phyloP scores from a whole-genome alignment of 179 eudicot species.

The Amaranthus tricolor region DNA sequence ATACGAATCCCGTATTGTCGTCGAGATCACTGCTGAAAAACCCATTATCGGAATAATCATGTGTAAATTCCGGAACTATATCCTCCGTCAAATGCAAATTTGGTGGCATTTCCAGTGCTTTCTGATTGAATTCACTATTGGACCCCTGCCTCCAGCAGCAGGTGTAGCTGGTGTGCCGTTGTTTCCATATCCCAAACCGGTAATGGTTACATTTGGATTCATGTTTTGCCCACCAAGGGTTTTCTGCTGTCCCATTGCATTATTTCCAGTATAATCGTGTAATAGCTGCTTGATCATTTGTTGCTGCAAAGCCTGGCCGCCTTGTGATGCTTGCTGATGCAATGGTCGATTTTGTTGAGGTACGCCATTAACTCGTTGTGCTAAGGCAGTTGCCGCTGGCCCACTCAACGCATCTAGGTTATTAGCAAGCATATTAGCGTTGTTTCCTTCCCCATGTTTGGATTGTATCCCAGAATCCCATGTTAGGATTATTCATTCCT shows the following conservation, averaged over 20 bases:
- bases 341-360: slow-evolving; percentile 35
- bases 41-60: slow-evolving; percentile 62
- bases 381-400: slow-evolving; percentile 56
- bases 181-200: slow-evolving; percentile 37
- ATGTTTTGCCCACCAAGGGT: slow-evolving; percentile 32
- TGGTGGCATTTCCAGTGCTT: slow-evolving; percentile 41
- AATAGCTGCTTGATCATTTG: slow-evolving; percentile 67
- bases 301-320: slow-evolving; percentile 51
- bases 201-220: slow-evolving; percentile 32
- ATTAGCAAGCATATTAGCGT: slow-evolving; percentile 34
- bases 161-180: slow-evolving; percentile 32
- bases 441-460: slow-evolving; percentile 29
- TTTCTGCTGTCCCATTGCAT: slow-evolving; percentile 33
- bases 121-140: slow-evolving; percentile 37
- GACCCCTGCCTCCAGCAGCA: slow-evolving; percentile 37
- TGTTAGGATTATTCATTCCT: slow-evolving; percentile 41
- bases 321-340: slow-evolving; percentile 27
- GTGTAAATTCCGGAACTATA: slow-evolving; percentile 55
- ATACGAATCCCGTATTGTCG: slow-evolving; percentile 56
- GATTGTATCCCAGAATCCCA: slow-evolving; percentile 30
- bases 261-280: slow-evolving; percentile 53
- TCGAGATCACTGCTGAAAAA: slow-evolving; percentile 61
- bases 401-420: slow-evolving; percentile 54
- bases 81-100: slow-evolving; percentile 60
- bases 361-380: slow-evolving; percentile 40